phyloP scores from a whole-genome alignment of 2,329 filamentous ascomycete genomes.

The Trichothecium sympodiale region DNA sequence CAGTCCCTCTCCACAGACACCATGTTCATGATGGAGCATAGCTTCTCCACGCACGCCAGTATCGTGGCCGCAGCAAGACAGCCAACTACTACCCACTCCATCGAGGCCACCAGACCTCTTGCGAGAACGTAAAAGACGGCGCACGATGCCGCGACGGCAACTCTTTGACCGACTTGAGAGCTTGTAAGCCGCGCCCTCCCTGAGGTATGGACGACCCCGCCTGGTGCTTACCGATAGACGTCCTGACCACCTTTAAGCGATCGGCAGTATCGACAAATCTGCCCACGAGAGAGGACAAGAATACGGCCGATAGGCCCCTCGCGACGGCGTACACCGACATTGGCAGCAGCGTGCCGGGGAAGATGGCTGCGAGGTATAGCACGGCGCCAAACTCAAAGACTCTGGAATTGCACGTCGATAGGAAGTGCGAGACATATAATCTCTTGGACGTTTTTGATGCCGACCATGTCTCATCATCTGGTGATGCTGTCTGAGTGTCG shows the following conservation, averaged over 20 bases:
- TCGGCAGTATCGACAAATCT: slow-evolving; percentile 43
- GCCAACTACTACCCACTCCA: slow-evolving; percentile 5
- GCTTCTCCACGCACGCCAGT: slow-evolving; percentile 59
- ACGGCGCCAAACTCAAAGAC: slow-evolving; percentile 54
- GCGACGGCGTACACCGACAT: slow-evolving; percentile 59
- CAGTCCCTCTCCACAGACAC: slow-evolving; percentile 64
- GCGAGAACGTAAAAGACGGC: slow-evolving; percentile 28
- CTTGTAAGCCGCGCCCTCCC: too few relatives aligned
- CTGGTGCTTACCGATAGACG: slow-evolving; percentile 29
- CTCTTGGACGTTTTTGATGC: slow-evolving; percentile 9
- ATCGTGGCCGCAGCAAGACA: slow-evolving; percentile 28
- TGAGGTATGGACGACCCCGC: too few relatives aligned
- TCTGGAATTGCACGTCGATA: slow-evolving; percentile 55
- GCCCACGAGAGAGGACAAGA: slow-evolving; percentile 49
- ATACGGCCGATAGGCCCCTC: slow-evolving; percentile 44
- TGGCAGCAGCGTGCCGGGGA: slow-evolving; percentile 48
- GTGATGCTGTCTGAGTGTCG: not conserved
- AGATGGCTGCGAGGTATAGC: slow-evolving; percentile 44
- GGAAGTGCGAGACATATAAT: slow-evolving; percentile 48
- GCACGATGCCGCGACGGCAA: slow-evolving; percentile 36
- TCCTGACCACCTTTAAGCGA: slow-evolving; percentile 36
- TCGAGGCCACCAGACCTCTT: not conserved
- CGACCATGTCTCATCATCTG: not conserved
- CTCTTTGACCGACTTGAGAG: slow-evolving; percentile 22
- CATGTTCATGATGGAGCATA: slow-evolving; percentile 52